Base-by-base conservation (phyloP, 768 basidiomycete genomes). In the Panus rudis region DNA sequence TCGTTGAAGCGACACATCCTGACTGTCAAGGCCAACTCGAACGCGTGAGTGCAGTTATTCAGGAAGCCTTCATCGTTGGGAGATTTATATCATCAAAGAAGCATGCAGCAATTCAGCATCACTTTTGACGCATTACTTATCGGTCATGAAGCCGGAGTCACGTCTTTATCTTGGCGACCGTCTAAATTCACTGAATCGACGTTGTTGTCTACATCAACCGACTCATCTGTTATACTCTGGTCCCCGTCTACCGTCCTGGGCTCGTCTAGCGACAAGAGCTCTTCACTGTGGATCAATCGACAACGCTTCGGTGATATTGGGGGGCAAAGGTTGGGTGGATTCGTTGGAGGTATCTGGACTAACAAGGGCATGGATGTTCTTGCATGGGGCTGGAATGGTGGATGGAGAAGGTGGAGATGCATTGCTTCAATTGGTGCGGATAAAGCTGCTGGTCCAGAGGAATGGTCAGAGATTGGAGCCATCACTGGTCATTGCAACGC, bases 201-300 rank as follows among this genome's bases (percentile, higher is more conserved):
- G 0, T 72, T 98, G 5, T 70, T 98, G n/a, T 93, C 92, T 10
- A 85, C 91, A 4, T 94, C 96, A 1, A 84, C 89, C 2, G 96
- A 99, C 62, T 94, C 93, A 16, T 97, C 93, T 6, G 60, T 98
- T 21, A 98, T 98, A 47, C 63, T 98, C 41, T 99, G 96, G 96
- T 82, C 86, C 2, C 89, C 90, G 2, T 81, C 88, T 0, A 64
- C 70, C 7, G 62, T 75, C 11, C 49, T 64, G 12, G 66, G 45
- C 49, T 65, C 45, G 42, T 64, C 44, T 43, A 63, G 51, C 53
- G 58, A 70, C 25, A 65, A 59, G 6, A 59, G 70, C 3, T 67
- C 79, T 2, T 79, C 84, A 2, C 78, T 98, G 22, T 99, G 96
- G 96, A 81, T 92, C 34, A 92, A 87, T 48, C 68, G 74, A 10